A percentile compares a stretch with the other conserved stretches of the same genome.
Conservation (phyloP, 2,329 filamentous ascomycete species). For the Aspergillus calidoustus region DNA sequence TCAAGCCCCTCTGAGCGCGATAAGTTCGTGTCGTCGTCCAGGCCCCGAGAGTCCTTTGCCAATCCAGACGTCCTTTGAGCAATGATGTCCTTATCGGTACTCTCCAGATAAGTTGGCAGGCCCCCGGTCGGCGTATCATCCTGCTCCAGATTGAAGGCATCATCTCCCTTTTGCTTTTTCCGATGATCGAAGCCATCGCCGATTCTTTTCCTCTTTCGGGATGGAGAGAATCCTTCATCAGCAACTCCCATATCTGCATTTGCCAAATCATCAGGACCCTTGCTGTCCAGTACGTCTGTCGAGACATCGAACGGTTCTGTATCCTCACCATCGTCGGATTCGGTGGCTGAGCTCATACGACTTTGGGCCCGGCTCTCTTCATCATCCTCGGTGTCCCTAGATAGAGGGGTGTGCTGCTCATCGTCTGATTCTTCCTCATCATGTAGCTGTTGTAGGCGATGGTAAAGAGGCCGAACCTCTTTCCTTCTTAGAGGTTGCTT, state of each 20-base stretch:
- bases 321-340: conserved; percentile 54
- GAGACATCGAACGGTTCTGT: conserved; percentile 30
- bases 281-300: conserved; percentile 21
- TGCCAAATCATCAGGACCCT: conserved; percentile 18
- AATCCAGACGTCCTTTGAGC: not conserved
- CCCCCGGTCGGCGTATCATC: conserved; percentile 45
- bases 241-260: conserved; percentile 23
- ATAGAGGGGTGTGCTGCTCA: conserved; percentile 69
- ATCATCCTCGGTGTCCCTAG: conserved; percentile 76
- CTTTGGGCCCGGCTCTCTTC: conserved; percentile 81
- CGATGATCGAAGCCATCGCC: conserved; percentile 70
- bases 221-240: conserved; percentile 41
- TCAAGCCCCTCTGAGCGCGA: conserved; percentile 44
- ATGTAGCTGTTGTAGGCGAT: conserved; percentile 74
- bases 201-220: conserved; percentile 76
- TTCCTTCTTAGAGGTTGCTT: conserved; percentile 60
- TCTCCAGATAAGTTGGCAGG: not conserved
- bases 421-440: conserved; percentile 87
- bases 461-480: conserved; percentile 78
- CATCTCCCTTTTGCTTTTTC: conserved; percentile 83
- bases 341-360: conserved; percentile 62
- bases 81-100: not conserved
- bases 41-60: not conserved
- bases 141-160: conserved; percentile 69
- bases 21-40: conserved; percentile 59